Evolutionary conservation across 2,329 filamentous ascomycete species (phyloP).

Genomic region (Periconia macrospinosa): DNA sequence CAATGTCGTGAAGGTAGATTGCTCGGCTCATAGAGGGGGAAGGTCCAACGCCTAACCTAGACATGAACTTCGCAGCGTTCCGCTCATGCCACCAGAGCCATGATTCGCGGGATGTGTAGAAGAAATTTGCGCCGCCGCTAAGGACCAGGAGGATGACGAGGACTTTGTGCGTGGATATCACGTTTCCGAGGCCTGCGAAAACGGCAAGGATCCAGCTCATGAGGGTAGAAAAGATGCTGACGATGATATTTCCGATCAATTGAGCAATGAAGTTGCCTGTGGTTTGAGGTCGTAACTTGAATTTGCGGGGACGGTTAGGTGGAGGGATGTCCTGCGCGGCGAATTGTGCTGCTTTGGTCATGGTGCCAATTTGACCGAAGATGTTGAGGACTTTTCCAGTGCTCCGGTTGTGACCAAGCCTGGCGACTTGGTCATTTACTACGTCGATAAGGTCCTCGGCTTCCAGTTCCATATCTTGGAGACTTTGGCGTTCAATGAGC

Average conservation of each 20-base stretch:
- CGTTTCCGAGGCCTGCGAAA: slow-evolving; percentile 66
- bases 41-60: slow-evolving; percentile 74
- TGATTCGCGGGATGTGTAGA: slow-evolving; percentile 73
- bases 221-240: slow-evolving; percentile 74
- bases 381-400: slow-evolving; percentile 79
- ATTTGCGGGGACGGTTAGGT: slow-evolving; percentile 40
- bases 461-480: slow-evolving; percentile 73
- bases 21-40: slow-evolving; percentile 81
- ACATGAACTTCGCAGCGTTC: slow-evolving; percentile 79
- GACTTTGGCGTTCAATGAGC: slow-evolving; percentile 66
- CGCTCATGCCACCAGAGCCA: slow-evolving; percentile 85
- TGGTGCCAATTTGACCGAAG: slow-evolving; percentile 73
- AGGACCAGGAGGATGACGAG: slow-evolving; percentile 69
- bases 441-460: slow-evolving; percentile 75
- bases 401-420: slow-evolving; percentile 71
- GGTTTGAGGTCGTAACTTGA: slow-evolving; percentile 54
- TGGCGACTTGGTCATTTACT: slow-evolving; percentile 75
- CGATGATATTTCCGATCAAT: slow-evolving; percentile 69
- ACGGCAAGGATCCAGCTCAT: slow-evolving; percentile 76
- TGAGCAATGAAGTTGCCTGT: slow-evolving; percentile 73
- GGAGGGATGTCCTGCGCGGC: slow-evolving; percentile 39
- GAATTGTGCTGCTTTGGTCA: slow-evolving; percentile 61
- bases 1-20: slow-evolving; percentile 80
- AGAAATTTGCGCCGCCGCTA: slow-evolving; percentile 72
- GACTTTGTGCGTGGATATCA: slow-evolving; percentile 72